Evolutionary conservation across 768 basidiomycete genomes (phyloP).

Genomic region (Mrakia frigida): DNA sequence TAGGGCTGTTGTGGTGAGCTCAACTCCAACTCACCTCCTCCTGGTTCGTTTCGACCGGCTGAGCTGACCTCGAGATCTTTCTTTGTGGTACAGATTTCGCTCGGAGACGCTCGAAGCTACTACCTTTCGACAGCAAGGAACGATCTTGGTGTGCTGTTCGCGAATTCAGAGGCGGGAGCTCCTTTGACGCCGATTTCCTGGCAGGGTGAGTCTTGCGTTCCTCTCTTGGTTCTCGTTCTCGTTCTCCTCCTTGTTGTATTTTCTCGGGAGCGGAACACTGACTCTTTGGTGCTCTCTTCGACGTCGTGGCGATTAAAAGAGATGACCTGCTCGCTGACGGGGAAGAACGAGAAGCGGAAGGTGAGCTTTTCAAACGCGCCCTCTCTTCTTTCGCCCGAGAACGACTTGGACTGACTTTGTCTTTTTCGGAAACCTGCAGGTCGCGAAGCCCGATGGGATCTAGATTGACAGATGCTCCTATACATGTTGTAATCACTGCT

Average conservation of each 20-base stretch:
- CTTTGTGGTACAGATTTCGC: constrained; percentile 61
- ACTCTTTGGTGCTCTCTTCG: not conserved
- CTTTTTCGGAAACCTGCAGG: not conserved
- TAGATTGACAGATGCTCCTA: not conserved
- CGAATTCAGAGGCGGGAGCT: constrained; percentile 61
- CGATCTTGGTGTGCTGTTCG: constrained; percentile 60
- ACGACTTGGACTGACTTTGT: not conserved
- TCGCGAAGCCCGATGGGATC: constrained; percentile 30
- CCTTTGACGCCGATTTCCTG: constrained; percentile 82
- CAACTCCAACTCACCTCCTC: not conserved
- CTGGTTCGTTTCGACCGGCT: not conserved
- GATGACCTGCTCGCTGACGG: constrained; percentile 81
- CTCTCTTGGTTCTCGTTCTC: not conserved
- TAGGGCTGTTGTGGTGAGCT: constrained; percentile 71
- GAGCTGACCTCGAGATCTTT: not conserved
- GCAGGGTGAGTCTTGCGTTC: constrained; percentile 52
- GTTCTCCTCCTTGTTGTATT: not conserved
- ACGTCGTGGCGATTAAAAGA: not conserved
- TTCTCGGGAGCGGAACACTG: not conserved
- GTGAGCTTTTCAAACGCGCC: not conserved
- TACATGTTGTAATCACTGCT: no score
- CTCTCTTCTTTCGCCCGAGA: not conserved
- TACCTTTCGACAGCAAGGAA: constrained; percentile 86
- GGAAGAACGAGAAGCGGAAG: constrained; percentile 71
- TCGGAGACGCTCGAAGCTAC: constrained; percentile 86